Conservation (phyloP, 208 protist genomes). For the Trypanosoma platydactyli region DNA sequence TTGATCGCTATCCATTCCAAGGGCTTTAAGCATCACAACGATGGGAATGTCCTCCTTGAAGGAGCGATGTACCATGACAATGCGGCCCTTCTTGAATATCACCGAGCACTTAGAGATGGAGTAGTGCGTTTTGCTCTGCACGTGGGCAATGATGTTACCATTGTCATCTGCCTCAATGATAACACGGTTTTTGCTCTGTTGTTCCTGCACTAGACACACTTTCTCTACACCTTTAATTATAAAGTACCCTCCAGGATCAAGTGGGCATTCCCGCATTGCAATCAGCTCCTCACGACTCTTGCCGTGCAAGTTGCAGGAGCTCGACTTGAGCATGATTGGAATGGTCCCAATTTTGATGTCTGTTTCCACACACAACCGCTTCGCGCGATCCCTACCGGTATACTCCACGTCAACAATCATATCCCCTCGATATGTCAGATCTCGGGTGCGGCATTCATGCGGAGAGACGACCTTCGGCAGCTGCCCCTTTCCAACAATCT, state of each 20-base stretch:
- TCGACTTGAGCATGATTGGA: conserved; percentile 99
- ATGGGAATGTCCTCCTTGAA: conserved; percentile 98
- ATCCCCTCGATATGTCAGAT: conserved; percentile 93
- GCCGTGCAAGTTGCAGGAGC: conserved; percentile 94
- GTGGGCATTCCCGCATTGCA: conserved; percentile 96
- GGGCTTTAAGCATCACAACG: conserved; percentile 96
- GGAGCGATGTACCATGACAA: conserved; percentile 98
- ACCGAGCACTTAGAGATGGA: conserved; percentile 95
- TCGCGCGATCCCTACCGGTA: conserved; percentile 63
- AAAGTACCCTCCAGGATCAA: conserved; percentile 99
- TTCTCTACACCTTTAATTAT: conserved; percentile 99
- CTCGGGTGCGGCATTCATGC: conserved; percentile 95
- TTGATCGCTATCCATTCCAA: conserved; percentile 98
- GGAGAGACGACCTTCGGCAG: conserved; percentile 84
- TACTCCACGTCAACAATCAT: conserved; percentile 90
- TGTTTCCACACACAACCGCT: conserved; percentile 59
- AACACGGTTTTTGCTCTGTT: conserved; percentile 99
- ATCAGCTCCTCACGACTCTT: conserved; percentile 94
- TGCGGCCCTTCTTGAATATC: conserved; percentile 91
- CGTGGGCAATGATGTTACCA: conserved; percentile 76
- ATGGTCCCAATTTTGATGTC: conserved; percentile 97
- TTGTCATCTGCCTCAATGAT: conserved; percentile 94
- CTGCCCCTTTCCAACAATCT: conserved; percentile 85
- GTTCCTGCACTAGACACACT: conserved; percentile 95
- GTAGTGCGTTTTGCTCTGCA: conserved; percentile 92